phyloP scores from a whole-genome alignment of 2,329 filamentous ascomycete genomes.

The Ceratocystis papillata region DNA sequence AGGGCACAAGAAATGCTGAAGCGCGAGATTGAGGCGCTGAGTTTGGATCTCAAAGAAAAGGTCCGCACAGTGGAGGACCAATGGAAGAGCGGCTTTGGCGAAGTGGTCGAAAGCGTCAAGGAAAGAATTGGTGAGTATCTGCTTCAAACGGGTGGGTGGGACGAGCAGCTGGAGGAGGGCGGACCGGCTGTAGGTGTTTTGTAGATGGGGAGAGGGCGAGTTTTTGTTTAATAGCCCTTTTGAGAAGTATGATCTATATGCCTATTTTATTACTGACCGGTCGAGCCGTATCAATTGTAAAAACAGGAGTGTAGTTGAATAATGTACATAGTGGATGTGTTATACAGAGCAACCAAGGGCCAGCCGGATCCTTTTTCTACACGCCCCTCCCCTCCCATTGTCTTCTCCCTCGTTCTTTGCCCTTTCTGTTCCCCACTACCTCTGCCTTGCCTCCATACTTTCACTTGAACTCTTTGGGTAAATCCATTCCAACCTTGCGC shows the following conservation, averaged over 20 bases:
- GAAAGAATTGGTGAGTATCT: slow-evolving; percentile 63
- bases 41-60: slow-evolving; percentile 84
- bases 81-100: slow-evolving; percentile 79
- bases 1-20: slow-evolving; percentile 46
- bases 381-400: neutral
- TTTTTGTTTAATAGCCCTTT: slow-evolving; percentile 14
- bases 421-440: neutral
- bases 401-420: neutral
- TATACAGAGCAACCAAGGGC: neutral
- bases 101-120: slow-evolving; percentile 61
- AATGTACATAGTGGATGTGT: neutral
- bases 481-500: slow-evolving; percentile 76
- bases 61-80: slow-evolving; percentile 82
- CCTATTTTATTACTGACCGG: neutral
- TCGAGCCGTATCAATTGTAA: neutral
- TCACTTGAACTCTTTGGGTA: slow-evolving; percentile 53
- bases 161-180: slow-evolving; percentile 57
- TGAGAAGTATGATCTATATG: neutral
- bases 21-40: slow-evolving; percentile 61
- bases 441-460: slow-evolving; percentile 11
- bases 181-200: slow-evolving; percentile 37
- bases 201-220: slow-evolving; percentile 27
- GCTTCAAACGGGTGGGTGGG: slow-evolving; percentile 73
- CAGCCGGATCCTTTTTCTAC: neutral
- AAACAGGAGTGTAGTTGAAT: neutral